These are phyloP conservation scores for Trichoderma asperellum DNA, from an alignment of 2,329 filamentous ascomycete species.

Conservation along the genomic window DNA sequence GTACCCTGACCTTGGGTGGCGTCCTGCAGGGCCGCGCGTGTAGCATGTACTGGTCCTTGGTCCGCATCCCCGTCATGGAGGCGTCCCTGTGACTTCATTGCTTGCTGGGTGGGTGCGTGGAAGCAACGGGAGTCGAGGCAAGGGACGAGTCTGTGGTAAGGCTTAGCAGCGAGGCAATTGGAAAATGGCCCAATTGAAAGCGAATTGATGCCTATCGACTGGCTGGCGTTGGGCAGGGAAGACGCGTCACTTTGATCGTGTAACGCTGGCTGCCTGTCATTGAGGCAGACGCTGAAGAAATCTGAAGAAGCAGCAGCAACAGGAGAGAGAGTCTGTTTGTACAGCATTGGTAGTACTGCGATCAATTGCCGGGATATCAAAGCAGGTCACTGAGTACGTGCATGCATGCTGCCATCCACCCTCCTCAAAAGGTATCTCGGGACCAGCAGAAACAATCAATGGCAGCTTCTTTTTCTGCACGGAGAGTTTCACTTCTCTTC, in stretches of 20 bases:
- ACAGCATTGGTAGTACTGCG: background rate
- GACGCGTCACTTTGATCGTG: background rate
- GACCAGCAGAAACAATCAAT: background rate
- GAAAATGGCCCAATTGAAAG: background rate
- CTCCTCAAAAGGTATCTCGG: background rate
- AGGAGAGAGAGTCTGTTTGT: background rate
- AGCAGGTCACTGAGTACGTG: background rate
- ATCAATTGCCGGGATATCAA: background rate
- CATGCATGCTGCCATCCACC: background rate
- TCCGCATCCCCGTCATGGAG: background rate
- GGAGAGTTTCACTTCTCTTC: constrained; percentile 5
- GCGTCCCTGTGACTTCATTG: background rate
- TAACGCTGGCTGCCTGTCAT: background rate
- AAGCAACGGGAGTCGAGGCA: background rate
- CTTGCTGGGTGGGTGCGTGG: background rate
- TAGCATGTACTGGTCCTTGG: background rate
- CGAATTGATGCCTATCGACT: background rate
- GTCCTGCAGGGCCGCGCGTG: background rate
- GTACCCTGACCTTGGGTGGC: background rate
- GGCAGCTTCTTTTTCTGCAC: constrained; percentile 1
- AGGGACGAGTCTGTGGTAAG: background rate
- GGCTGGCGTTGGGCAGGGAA: background rate
- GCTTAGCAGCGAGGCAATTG: background rate
- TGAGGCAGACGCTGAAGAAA: background rate
- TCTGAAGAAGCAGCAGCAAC: background rate